Evolutionary conservation across 2,329 filamentous ascomycete species (phyloP).

Genomic region (Dactylellina sp.): DNA sequence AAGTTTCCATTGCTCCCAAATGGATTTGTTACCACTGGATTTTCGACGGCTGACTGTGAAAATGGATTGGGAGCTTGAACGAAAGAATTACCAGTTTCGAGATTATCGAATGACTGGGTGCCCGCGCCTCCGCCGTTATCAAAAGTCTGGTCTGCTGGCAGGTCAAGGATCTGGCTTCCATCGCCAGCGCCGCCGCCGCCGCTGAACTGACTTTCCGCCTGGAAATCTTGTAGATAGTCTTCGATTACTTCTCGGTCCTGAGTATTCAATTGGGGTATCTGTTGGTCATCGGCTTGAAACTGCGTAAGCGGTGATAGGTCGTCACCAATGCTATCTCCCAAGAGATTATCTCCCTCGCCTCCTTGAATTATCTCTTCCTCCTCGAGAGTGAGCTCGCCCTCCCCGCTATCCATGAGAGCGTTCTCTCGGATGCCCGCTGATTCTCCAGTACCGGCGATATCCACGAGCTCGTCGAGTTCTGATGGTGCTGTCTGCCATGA

Average conservation of each 20-base stretch:
- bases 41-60: neutral
- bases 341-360: neutral
- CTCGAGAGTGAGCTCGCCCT: neutral
- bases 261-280: neutral
- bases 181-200: conserved; percentile 6
- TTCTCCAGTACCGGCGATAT: neutral
- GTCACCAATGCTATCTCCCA: neutral
- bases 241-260: neutral
- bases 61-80: neutral
- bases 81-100: neutral
- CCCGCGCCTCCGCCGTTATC: neutral
- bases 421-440: neutral
- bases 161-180: conserved; percentile 5
- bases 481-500: neutral
- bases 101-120: conserved; percentile 2
- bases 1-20: neutral
- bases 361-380: neutral
- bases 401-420: neutral
- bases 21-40: neutral
- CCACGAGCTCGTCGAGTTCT: neutral
- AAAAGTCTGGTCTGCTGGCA: neutral
- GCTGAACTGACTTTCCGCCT: conserved; percentile 10
- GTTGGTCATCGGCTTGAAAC: neutral
- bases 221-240: neutral
- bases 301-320: neutral